phyloP scores from a whole-genome alignment of 2,329 filamentous ascomycete genomes.

The Phyllosticta citriasiana region DNA sequence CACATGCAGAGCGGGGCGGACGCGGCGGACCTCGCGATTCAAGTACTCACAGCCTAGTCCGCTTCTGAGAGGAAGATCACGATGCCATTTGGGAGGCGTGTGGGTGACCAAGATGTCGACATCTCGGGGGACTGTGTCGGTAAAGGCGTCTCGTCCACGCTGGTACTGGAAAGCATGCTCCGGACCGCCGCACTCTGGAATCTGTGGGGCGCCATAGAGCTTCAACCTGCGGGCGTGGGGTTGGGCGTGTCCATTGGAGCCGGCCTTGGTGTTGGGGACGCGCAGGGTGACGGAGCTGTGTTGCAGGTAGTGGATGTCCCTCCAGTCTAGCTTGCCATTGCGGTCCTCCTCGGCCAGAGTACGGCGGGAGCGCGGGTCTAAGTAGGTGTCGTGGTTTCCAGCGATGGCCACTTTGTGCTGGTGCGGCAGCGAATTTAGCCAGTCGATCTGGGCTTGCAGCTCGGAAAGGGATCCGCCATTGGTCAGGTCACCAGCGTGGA shows the following conservation, averaged over 20 bases:
- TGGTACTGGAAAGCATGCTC: slow-evolving; percentile 73
- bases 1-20: slow-evolving; percentile 61
- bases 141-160: slow-evolving; percentile 58
- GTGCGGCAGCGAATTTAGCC: slow-evolving; percentile 66
- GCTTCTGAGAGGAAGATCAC: slow-evolving; percentile 48
- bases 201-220: slow-evolving; percentile 73
- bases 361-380: slow-evolving; percentile 56
- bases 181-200: slow-evolving; percentile 62
- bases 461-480: slow-evolving; percentile 60
- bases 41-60: slow-evolving; percentile 62
- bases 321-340: slow-evolving; percentile 51
- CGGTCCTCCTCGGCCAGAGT: slow-evolving; percentile 43
- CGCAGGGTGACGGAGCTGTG: slow-evolving; percentile 54
- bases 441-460: slow-evolving; percentile 76
- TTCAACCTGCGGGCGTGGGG: slow-evolving; percentile 43
- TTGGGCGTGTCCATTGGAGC: slow-evolving; percentile 24
- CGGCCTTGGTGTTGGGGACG: slow-evolving; percentile 32
- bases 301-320: slow-evolving; percentile 64
- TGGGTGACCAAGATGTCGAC: slow-evolving; percentile 77
- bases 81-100: slow-evolving; percentile 64
- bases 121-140: slow-evolving; percentile 56
- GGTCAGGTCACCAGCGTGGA: slow-evolving; percentile 82
- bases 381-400: slow-evolving; percentile 84
- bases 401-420: slow-evolving; percentile 70
- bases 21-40: slow-evolving; percentile 61